A percentile compares a stretch with the other conserved stretches of the same genome.
phyloP scores from a whole-genome alignment of 208 protist genomes.

The Trypanosoma cruzi region DNA sequence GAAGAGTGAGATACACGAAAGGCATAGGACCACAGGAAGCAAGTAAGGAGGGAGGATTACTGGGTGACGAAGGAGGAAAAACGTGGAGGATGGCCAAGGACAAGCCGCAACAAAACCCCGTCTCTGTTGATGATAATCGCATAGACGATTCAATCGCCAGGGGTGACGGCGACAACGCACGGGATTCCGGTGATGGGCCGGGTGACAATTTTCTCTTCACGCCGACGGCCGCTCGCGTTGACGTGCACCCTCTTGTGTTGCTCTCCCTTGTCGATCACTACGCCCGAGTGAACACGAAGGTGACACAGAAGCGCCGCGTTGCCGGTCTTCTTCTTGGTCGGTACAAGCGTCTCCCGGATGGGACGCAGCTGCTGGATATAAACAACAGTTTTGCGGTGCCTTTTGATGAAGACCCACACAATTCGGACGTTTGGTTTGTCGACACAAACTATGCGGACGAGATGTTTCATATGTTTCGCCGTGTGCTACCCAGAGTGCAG shows the following conservation, averaged over 20 bases:
- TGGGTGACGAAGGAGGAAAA: not conserved
- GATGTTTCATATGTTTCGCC: slow-evolving; percentile 99
- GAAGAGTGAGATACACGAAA: not conserved
- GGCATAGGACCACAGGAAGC: not conserved
- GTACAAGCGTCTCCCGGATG: slow-evolving; percentile 51
- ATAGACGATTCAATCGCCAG: slow-evolving; percentile 10
- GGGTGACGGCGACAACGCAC: slow-evolving; percentile 20
- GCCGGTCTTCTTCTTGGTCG: slow-evolving; percentile 97
- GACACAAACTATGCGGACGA: slow-evolving; percentile 96
- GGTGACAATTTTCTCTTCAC: slow-evolving; percentile 25
- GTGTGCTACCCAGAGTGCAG: slow-evolving; percentile 97
- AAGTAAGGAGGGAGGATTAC: not conserved
- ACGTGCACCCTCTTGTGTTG: slow-evolving; percentile 99
- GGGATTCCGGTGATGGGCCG: slow-evolving; percentile 6
- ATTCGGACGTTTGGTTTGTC: slow-evolving; percentile 98
- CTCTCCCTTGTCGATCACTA: slow-evolving; percentile 99
- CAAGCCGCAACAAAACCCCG: slow-evolving; percentile 5
- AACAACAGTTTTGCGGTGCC: slow-evolving; percentile 99
- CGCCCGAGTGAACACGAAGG: slow-evolving; percentile 95
- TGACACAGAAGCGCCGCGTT: slow-evolving; percentile 94
- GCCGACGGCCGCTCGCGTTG: slow-evolving; percentile 80
- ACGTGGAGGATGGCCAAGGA: slow-evolving; percentile 17
- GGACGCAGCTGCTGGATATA: slow-evolving; percentile 82
- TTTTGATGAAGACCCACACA: slow-evolving; percentile 99
- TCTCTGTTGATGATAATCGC: slow-evolving; percentile 2